Conservation (phyloP, 2,329 filamentous ascomycete genomes). For the Paraphaeosphaeria minitans region DNA sequence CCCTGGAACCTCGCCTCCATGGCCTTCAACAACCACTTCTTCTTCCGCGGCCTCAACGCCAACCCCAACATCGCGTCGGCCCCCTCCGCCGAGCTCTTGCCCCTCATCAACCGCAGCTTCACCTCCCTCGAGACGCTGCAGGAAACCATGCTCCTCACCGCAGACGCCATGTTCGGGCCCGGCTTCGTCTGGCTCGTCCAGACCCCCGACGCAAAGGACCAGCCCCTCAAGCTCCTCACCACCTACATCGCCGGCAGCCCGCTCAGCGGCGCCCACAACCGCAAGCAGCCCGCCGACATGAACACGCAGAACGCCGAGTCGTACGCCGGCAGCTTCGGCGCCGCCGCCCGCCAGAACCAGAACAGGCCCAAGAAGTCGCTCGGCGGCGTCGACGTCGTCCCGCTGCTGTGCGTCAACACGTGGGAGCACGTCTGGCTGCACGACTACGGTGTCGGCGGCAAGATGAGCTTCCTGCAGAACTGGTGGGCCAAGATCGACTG, state of each 20-base stretch:
- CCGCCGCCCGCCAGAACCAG: slow-evolving; percentile 29
- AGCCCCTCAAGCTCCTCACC: slow-evolving; percentile 69
- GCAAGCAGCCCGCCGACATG: slow-evolving; percentile 70
- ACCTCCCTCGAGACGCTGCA: slow-evolving; percentile 82
- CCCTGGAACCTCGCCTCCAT: slow-evolving; percentile 97
- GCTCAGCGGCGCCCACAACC: slow-evolving; percentile 82
- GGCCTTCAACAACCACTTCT: slow-evolving; percentile 90
- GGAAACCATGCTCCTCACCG: slow-evolving; percentile 78
- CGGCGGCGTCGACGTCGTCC: slow-evolving; percentile 71
- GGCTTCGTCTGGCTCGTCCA: slow-evolving; percentile 94
- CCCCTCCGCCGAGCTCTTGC: slow-evolving; percentile 58
- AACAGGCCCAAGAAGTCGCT: slow-evolving; percentile 57
- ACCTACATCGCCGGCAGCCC: slow-evolving; percentile 94
- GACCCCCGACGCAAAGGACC: slow-evolving; percentile 48
- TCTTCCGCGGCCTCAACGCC: slow-evolving; percentile 66
- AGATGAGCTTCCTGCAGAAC: slow-evolving; percentile 72
- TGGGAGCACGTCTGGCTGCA: slow-evolving; percentile 94
- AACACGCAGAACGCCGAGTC: slow-evolving; percentile 59
- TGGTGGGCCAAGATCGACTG: slow-evolving; percentile 95
- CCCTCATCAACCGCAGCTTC: slow-evolving; percentile 72
- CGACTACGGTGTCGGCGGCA: slow-evolving; percentile 79
- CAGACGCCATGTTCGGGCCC: slow-evolving; percentile 90
- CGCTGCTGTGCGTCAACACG: slow-evolving; percentile 88
- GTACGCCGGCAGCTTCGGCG: slow-evolving; percentile 49
- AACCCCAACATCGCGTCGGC: slow-evolving; percentile 30